Base-by-base conservation (phyloP, 179 eudicot species). In the Beta macrorhiza region DNA sequence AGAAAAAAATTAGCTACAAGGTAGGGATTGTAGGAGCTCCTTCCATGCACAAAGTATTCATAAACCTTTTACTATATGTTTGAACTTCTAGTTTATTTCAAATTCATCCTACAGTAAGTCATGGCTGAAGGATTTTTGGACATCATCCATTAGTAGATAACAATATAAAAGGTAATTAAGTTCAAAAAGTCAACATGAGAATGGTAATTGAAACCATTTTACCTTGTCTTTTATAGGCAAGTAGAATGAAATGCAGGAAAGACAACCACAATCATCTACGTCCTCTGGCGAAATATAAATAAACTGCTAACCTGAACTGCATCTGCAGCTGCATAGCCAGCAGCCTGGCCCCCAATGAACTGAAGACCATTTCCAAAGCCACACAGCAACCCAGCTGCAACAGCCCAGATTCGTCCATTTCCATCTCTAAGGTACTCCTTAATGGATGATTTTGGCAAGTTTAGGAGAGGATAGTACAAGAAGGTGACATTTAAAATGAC, bases 261-360 rank as follows among this genome's bases (percentile, higher is more conserved):
- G 42, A 37, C 42, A 37, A 2, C 42, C 42, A 37, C 42, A 37
- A 37, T 2, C 42, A 37, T 13, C 9, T 8, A 15, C 17, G 19
- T 47, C 12, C 15, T 2, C 17, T 1, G 25, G 5, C 16, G 5
- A 65, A 29, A 32, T 7, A n/a, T 14, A 53, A 25, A 1, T 13
- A 0, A 22, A 52, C 7, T 53, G 59, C 83, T 84, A 67, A 94
- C 98, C 95, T 94, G 98, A 87, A 93, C 98, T 69, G 98, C 98
- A 88, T 93, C 98, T 64, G 97, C 96, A 69, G 98, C 97, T 62
- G 98, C 98, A 79, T 94, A 94, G 4, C 98, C 98, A 67, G 98
- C 98, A 67, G 98, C 97, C 84, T 95, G 95, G 32, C 98, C 98
- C 19, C 98, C 98, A 89, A 95, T 89, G 80, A 95, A 95, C 76